Evolutionary conservation across 108 stramenopile genomes (phyloP).

Genomic region (Discostella stelligeroides): DNA sequence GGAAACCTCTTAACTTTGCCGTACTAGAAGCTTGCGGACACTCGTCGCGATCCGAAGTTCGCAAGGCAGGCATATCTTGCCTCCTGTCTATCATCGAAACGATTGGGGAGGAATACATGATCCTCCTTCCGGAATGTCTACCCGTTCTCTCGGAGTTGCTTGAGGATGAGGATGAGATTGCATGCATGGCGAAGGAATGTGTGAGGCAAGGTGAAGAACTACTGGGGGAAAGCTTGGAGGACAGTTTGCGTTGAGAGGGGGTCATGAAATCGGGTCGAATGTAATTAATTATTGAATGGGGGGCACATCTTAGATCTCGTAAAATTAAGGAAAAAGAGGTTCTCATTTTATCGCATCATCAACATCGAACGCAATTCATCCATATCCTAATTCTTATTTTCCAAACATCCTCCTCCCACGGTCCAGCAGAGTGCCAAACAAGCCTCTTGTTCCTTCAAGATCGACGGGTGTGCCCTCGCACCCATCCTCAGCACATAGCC

Average conservation of each 20-base stretch:
- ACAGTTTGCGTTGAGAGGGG: constrained; percentile 69
- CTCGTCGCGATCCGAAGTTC: constrained; percentile 62
- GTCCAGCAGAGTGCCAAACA: constrained; percentile 47
- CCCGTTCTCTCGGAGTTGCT: constrained; percentile 87
- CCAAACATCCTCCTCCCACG: constrained; percentile 50
- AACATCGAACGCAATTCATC: no score
- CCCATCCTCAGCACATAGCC: constrained; percentile 85
- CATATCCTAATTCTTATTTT: background rate
- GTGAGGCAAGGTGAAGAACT: constrained; percentile 84
- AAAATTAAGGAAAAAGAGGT: no score
- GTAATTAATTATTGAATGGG: no score
- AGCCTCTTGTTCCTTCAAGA: constrained; percentile 15
- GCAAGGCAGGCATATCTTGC: constrained; percentile 78
- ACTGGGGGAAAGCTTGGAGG: constrained; percentile 82
- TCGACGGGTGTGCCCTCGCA: constrained; percentile 73
- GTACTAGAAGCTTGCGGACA: constrained; percentile 80
- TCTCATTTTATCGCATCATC: no score
- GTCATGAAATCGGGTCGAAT: background rate
- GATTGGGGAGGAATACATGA: constrained; percentile 93
- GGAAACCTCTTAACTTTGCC: constrained; percentile 90
- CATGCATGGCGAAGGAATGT: constrained; percentile 78
- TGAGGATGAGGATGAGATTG: constrained; percentile 87
- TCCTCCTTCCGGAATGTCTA: constrained; percentile 87
- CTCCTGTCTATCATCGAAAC: constrained; percentile 77
- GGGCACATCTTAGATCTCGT: no score